Conservation (phyloP, 257 asterid species). For the Solanum pinnatisectum region DNA sequence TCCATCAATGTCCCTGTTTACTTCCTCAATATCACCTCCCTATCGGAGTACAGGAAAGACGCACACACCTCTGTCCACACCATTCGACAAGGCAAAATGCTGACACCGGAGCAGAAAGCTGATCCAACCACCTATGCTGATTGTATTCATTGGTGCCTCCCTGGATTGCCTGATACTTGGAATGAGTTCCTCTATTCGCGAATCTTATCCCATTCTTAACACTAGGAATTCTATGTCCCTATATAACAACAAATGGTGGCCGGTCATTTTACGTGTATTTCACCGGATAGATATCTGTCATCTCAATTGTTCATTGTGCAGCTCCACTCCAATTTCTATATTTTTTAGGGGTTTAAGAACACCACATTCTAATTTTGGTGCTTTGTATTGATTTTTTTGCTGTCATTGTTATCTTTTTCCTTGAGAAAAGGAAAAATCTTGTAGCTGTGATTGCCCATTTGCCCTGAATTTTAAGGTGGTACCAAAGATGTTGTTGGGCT, state of each 20-base stretch:
- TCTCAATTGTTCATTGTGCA: neutral
- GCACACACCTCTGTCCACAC: constrained; percentile 81
- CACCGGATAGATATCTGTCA: neutral
- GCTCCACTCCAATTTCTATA: neutral
- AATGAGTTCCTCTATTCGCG: constrained; percentile 43
- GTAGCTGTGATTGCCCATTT: neutral
- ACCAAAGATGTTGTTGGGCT: neutral
- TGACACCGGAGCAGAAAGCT: constrained; percentile 51
- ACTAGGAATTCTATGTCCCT: neutral
- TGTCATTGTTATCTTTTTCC: neutral
- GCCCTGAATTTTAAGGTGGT: neutral
- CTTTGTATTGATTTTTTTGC: neutral
- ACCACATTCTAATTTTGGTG: neutral
- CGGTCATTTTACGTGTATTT: neutral
- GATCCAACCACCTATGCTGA: constrained; percentile 59
- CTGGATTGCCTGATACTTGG: constrained; percentile 77
- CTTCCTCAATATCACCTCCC: constrained; percentile 49
- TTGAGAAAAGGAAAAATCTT: neutral
- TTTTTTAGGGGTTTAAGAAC: neutral
- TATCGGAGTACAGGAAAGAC: constrained; percentile 70
- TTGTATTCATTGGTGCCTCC: constrained; percentile 86
- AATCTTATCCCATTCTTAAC: constrained; percentile 25
- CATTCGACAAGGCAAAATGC: constrained; percentile 56
- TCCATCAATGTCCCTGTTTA: constrained; percentile 35
- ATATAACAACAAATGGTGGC: neutral